These are phyloP conservation scores for Mallotus japonicus DNA, from an alignment of 441 rosid species.

Conservation along the genomic window DNA sequence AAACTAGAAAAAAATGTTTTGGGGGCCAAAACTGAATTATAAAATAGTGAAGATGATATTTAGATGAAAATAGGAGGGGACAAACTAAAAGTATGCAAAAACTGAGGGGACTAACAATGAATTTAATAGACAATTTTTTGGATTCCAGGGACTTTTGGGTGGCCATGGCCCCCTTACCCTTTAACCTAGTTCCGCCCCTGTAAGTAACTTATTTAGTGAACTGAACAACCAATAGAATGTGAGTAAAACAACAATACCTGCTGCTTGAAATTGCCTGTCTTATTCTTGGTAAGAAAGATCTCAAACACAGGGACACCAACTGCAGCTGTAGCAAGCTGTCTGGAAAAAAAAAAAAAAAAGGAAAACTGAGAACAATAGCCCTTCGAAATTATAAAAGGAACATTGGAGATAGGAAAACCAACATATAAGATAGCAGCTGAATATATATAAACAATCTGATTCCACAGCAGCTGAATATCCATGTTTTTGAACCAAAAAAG, in stretches of 20 bases:
- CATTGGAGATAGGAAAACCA: background rate
- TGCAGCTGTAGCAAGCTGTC: conserved; percentile 82
- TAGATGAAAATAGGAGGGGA: too few species aligned
- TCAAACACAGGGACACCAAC: conserved; percentile 81
- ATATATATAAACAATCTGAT: too few species aligned
- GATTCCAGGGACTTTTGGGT: too few species aligned
- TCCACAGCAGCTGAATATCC: background rate
- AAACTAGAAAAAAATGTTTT: too few species aligned
- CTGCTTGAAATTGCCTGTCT: conserved; percentile 73
- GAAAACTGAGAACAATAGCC: conserved; percentile 15
- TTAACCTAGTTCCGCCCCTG: too few species aligned
- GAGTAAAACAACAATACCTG: conserved; percentile 54
- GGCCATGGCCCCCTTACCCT: too few species aligned
- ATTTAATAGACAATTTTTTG: too few species aligned
- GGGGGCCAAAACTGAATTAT: too few species aligned
- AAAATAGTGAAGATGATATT: too few species aligned
- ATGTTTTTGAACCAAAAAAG: background rate
- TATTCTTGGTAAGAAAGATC: conserved; percentile 65
- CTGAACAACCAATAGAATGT: background rate
- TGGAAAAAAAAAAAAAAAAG: conserved; percentile 40
- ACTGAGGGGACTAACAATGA: too few species aligned
- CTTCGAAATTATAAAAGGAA: background rate
- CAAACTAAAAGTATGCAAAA: too few species aligned
- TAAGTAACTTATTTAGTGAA: background rate
- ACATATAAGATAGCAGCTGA: background rate